Conservation (phyloP, 306 rosid species). For the Purshia tridentata region DNA sequence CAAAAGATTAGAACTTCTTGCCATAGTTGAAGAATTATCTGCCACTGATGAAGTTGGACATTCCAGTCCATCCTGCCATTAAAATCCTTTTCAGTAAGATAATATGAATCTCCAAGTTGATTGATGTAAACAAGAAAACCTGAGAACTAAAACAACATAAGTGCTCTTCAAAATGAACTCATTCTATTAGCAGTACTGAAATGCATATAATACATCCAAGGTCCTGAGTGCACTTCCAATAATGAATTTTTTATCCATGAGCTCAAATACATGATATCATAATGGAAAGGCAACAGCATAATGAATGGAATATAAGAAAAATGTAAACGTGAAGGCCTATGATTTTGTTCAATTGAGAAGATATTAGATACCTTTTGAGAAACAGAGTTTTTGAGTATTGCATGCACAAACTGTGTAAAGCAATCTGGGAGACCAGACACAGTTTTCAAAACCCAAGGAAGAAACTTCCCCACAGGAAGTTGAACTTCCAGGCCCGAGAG, state of each 20-base stretch:
- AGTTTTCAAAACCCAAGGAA: slow-evolving; percentile 65
- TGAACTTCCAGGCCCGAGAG: slow-evolving; percentile 52
- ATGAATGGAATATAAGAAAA: neutral
- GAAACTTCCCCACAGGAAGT: slow-evolving; percentile 68
- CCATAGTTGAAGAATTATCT: slow-evolving; percentile 42
- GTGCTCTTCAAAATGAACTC: neutral
- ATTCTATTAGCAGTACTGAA: neutral
- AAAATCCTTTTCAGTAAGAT: slow-evolving; percentile 24
- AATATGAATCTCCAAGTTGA: slow-evolving; percentile 12
- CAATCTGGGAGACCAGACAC: slow-evolving; percentile 71
- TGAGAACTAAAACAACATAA: neutral
- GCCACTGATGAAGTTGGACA: slow-evolving; percentile 44
- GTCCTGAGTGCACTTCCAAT: neutral
- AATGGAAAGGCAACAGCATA: slow-evolving; percentile 10
- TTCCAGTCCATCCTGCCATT: slow-evolving; percentile 52
- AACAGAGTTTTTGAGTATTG: slow-evolving; percentile 46
- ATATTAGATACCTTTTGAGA: slow-evolving; percentile 46
- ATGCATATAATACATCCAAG: neutral
- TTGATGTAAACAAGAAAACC: neutral
- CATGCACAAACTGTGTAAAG: slow-evolving; percentile 52
- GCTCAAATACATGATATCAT: neutral
- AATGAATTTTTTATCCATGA: neutral
- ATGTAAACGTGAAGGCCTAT: slow-evolving; percentile 6
- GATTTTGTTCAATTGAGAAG: slow-evolving; percentile 10
- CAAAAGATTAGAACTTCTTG: slow-evolving; percentile 40